Evolutionary conservation across 768 basidiomycete species (phyloP).

Genomic region (Lactarius sp.): DNA sequence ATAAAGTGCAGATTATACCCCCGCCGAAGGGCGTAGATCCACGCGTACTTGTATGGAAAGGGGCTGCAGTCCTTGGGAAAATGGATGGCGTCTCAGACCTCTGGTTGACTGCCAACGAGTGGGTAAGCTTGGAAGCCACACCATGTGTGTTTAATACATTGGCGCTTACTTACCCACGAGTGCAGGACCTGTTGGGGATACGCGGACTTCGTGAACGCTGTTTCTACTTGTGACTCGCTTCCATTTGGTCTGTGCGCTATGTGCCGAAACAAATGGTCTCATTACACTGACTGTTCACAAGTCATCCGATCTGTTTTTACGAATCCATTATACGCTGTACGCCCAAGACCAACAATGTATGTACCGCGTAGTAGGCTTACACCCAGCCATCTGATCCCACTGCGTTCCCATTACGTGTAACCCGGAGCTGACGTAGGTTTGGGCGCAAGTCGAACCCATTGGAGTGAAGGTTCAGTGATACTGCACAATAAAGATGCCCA

Average conservation of each 20-base stretch:
- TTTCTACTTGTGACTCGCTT: slow-evolving; percentile 55
- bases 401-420: not conserved
- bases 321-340: not conserved
- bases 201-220: slow-evolving; percentile 78
- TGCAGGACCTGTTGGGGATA: slow-evolving; percentile 72
- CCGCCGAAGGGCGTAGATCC: slow-evolving; percentile 92
- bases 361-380: not conserved
- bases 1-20: slow-evolving; percentile 88
- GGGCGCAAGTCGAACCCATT: not conserved
- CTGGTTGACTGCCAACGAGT: slow-evolving; percentile 85
- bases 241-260: not conserved
- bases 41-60: slow-evolving; percentile 89
- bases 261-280: slow-evolving; percentile 2
- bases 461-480: not conserved
- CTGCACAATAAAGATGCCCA: not conserved
- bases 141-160: slow-evolving; percentile 1
- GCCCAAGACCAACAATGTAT: not conserved
- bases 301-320: not conserved
- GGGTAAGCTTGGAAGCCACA: slow-evolving; percentile 48
- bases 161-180: slow-evolving; percentile 11
- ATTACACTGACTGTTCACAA: not conserved
- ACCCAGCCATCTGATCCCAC: not conserved
- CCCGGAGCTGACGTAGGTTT: not conserved
- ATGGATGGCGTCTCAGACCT: slow-evolving; percentile 88
- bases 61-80: slow-evolving; percentile 83